These are phyloP conservation scores for Penicillium bovifimosum DNA, from an alignment of 495 filamentous ascomycete species.

Conservation along the genomic window DNA sequence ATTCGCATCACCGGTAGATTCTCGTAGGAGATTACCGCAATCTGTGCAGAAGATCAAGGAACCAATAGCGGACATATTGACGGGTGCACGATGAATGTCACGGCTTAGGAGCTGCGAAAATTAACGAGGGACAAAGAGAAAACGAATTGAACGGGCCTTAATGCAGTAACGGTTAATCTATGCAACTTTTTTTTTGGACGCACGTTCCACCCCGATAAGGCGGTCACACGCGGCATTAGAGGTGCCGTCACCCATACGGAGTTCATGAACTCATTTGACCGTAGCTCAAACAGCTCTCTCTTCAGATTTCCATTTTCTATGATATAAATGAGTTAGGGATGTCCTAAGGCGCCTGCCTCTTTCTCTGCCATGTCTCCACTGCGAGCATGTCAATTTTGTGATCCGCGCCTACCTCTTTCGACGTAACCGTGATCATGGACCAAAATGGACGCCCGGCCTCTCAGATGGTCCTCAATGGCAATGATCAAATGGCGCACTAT, in stretches of 20 bases:
- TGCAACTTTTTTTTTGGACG: conserved; percentile 24
- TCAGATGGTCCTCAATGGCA: conserved; percentile 43
- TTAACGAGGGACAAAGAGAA: neutral
- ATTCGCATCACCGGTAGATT: conserved; percentile 66
- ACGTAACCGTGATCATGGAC: conserved; percentile 35
- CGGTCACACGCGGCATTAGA: conserved; percentile 35
- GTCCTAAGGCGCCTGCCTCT: conserved; percentile 12
- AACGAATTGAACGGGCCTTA: neutral
- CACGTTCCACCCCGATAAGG: conserved; percentile 33
- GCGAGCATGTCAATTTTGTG: conserved; percentile 45
- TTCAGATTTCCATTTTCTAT: neutral
- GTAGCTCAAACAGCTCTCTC: conserved; percentile 4
- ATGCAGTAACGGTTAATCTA: neutral
- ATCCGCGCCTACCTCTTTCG: conserved; percentile 34
- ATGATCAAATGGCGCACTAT: conserved; percentile 27
- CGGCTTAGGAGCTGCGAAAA: neutral
- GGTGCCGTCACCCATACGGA: conserved; percentile 13
- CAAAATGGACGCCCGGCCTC: conserved; percentile 38
- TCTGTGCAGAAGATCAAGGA: conserved; percentile 91
- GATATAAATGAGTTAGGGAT: conserved; percentile 8
- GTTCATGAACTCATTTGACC: conserved; percentile 19
- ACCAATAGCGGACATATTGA: conserved; percentile 75
- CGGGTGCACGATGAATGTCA: neutral
- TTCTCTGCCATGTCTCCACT: conserved; percentile 42
- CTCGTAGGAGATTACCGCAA: conserved; percentile 85